Evolutionary conservation across 768 basidiomycete species (phyloP).

Genomic region (Russula vinacea): DNA sequence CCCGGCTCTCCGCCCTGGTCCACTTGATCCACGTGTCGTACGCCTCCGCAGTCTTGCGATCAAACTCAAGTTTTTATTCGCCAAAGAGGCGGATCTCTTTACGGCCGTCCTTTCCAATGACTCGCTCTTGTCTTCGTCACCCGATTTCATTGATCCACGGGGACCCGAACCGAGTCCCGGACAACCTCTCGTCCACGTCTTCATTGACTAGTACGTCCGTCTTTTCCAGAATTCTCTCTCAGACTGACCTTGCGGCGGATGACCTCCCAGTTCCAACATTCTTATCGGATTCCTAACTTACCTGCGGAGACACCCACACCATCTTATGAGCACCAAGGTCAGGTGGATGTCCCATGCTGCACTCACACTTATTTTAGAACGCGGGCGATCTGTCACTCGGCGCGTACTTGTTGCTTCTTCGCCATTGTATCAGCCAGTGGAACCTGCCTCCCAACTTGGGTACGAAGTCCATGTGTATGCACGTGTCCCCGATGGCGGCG

Average conservation of each 20-base stretch:
- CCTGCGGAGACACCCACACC: constrained; percentile 54
- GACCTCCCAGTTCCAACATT: constrained; percentile 68
- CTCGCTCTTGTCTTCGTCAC: constrained; percentile 29
- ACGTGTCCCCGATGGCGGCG: constrained; percentile 66
- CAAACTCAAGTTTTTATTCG: constrained; percentile 55
- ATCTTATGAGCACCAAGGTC: constrained; percentile 37
- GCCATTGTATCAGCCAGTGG: constrained; percentile 81
- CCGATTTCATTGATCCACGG: constrained; percentile 40
- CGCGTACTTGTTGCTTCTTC: constrained; percentile 78
- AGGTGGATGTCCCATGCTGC: constrained; percentile 73
- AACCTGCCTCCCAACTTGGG: constrained; percentile 64
- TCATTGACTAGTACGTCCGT: constrained; percentile 57
- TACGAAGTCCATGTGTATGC: constrained; percentile 71
- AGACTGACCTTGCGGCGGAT: constrained; percentile 2
- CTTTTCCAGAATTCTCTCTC: constrained; percentile 18
- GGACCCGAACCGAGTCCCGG: constrained; percentile 37
- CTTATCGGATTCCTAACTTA: constrained; percentile 77
- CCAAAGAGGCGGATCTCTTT: constrained; percentile 44
- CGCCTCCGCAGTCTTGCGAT: constrained; percentile 55
- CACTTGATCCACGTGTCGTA: constrained; percentile 47
- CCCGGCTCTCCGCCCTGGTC: constrained; percentile 42
- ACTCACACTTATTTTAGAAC: constrained; percentile 73
- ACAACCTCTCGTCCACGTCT: constrained; percentile 41
- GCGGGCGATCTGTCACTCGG: constrained; percentile 70
- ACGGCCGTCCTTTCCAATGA: constrained; percentile 35